Base-by-base conservation (phyloP, 2,329 filamentous ascomycete species). In the Chrysoporthe puriensis region DNA sequence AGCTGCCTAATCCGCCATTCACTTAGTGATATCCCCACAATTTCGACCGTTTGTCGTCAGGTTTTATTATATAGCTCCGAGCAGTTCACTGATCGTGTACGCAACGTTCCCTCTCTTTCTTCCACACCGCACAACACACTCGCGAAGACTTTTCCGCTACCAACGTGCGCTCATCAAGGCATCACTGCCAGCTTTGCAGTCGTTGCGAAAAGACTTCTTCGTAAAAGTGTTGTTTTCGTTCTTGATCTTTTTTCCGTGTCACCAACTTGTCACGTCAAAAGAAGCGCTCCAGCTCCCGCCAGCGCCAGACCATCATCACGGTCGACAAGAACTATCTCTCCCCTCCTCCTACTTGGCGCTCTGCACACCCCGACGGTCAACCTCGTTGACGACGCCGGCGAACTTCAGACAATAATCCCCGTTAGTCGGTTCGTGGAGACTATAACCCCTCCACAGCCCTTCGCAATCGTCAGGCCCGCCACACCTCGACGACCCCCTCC, bases 211-310 rank as follows among this genome's bases (percentile, higher is more conserved):
- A 26, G 21, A 54, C 4, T 34, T 54, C 48, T 52, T 13, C 2
- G 16, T 8, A 16, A 11, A 26, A 26, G 50, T 34, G 50, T 54
- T 54, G 50, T 54, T 54, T 54, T 32, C 4, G 1, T 6, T 54
- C 50, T 54, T 54, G 21, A 32, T 32, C 26, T 32, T 34, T 54
- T 54, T 21, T 34, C 50, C 13, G 14, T 13, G 50, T 14, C 50
- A 54, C 32, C 50, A 54, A 26, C 26, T 54, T 16, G 50, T 54
- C 50, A 54, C 50, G 50, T 54, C 50, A 54, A 21, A 32, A 34
- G 26, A 54, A 21, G 50, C 50, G 50, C 13, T 21, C 13, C 21
- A 34, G 26, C 9, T 54, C 16, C 50, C 8, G 26, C 50, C 50
- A 34, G 4, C 50, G 50, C 50, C 50, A 54, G 50, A 54, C 50